A percentile compares a stretch with the other conserved stretches of the same genome.
Evolutionary conservation across 2,329 filamentous ascomycete species (phyloP).

Genomic region (Macrophomina phaseolina): DNA sequence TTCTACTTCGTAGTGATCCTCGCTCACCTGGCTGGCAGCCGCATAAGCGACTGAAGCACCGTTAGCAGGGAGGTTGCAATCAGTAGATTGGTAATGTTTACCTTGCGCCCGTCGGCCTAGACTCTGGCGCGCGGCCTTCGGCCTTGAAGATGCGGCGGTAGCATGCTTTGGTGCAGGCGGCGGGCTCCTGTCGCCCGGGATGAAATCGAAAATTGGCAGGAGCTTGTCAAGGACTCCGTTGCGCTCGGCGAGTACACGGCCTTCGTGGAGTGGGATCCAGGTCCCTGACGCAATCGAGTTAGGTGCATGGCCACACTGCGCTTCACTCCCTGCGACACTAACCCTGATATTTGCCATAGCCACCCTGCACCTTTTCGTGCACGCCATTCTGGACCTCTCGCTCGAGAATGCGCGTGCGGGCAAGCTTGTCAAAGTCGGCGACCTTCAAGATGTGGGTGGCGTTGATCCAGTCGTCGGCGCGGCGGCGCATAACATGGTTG

Average conservation of each 20-base stretch:
- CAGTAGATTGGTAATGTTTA: conserved; percentile 3
- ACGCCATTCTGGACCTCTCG: conserved; percentile 96
- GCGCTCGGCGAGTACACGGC: conserved; percentile 79
- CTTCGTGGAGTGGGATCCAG: conserved; percentile 89
- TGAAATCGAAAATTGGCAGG: conserved; percentile 85
- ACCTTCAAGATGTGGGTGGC: conserved; percentile 98
- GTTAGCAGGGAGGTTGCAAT: background rate
- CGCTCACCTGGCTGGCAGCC: conserved; percentile 51
- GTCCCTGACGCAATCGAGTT: conserved; percentile 66
- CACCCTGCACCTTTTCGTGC: conserved; percentile 97
- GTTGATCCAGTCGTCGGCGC: conserved; percentile 95
- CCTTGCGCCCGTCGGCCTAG: conserved; percentile 50
- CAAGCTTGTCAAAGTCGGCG: conserved; percentile 94
- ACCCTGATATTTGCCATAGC: conserved; percentile 99
- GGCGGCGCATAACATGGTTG: conserved; percentile 92
- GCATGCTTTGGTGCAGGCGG: conserved; percentile 93
- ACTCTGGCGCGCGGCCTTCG: conserved; percentile 74
- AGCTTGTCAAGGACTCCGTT: conserved; percentile 87
- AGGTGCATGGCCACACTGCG: background rate
- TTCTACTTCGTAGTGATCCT: conserved; percentile 70
- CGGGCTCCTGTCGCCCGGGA: conserved; percentile 82
- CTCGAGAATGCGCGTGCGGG: conserved; percentile 95
- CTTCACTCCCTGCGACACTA: conserved; percentile 31
- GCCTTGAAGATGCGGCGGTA: conserved; percentile 71
- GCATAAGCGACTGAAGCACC: conserved; percentile 7